A percentile compares a stretch with the other conserved stretches of the same genome.
Conservation (phyloP, 2,329 filamentous ascomycete genomes). For the Pseudogymnoascus sp. region DNA sequence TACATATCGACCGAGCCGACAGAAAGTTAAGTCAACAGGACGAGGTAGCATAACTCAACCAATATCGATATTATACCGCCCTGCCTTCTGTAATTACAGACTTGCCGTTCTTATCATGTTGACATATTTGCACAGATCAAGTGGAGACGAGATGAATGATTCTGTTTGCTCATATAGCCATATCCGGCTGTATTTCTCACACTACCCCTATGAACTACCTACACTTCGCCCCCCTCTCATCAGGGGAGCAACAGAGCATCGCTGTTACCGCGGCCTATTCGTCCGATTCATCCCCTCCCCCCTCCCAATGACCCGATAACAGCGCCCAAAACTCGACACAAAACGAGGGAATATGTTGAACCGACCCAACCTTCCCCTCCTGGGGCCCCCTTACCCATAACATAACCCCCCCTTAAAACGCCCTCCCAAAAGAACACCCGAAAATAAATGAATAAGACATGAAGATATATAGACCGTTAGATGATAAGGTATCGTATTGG, state of each 20-base stretch:
- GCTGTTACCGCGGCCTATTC: neutral
- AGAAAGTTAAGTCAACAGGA: too few relatives aligned
- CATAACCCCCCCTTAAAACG: neutral
- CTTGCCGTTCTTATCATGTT: neutral
- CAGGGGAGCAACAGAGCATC: neutral
- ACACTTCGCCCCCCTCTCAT: neutral
- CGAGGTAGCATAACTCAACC: too few relatives aligned
- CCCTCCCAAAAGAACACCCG: neutral
- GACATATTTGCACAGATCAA: neutral
- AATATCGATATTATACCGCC: too few relatives aligned
- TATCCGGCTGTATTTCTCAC: neutral
- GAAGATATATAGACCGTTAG: constrained; percentile 7
- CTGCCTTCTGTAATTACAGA: too few relatives aligned
- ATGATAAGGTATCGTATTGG: constrained; percentile 6
- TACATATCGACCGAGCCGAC: too few relatives aligned
- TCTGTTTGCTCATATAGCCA: neutral
- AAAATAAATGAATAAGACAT: neutral
- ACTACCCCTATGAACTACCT: neutral
- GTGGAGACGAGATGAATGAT: neutral
- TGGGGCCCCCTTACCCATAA: neutral
- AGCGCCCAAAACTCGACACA: neutral
- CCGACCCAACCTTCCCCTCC: neutral
- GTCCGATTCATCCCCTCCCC: neutral
- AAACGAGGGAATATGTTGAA: neutral
- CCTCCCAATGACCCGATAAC: neutral